Percentiles rank a stretch among this genome's conserved stretches.
phyloP scores from a whole-genome alignment of 805 yeast species.

The Saccharomycopsis capsularis region DNA sequence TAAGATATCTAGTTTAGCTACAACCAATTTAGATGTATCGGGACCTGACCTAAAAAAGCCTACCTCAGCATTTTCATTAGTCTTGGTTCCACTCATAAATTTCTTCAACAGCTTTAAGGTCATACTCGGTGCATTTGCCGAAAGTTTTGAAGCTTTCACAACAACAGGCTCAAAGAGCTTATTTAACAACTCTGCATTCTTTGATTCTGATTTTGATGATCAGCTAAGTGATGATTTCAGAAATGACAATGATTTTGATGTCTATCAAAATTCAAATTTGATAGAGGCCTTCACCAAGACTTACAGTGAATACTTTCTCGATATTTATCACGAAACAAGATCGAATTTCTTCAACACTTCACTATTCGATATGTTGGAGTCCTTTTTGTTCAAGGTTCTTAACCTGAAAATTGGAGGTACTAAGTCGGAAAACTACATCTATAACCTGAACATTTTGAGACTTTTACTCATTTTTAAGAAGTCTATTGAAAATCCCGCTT shows the following conservation, averaged over 20 bases:
- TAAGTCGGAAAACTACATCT: neutral
- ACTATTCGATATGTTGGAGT: neutral
- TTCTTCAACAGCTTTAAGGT: constrained; percentile 5
- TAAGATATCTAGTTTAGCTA: constrained; percentile 9
- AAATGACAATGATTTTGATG: constrained; percentile 3
- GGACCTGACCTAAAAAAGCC: neutral
- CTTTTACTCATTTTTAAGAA: neutral
- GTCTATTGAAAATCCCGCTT: neutral
- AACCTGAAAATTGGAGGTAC: too few species aligned
- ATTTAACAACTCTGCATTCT: too few species aligned
- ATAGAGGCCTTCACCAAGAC: neutral
- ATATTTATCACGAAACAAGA: constrained; percentile 3
- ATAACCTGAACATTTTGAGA: neutral
- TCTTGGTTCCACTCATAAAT: neutral
- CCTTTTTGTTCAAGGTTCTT: constrained; percentile 1
- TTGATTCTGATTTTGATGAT: neutral
- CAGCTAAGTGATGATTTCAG: neutral
- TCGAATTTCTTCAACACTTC: neutral
- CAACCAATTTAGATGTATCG: neutral
- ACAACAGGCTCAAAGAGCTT: neutral
- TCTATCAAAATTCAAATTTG: neutral
- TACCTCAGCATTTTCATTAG: neutral
- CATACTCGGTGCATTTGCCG: neutral
- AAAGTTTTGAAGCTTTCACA: too few species aligned
- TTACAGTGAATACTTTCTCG: neutral